These are phyloP conservation scores for Trichoderma brevicompactum DNA, from an alignment of 2,329 filamentous ascomycete species.

Conservation along the genomic window DNA sequence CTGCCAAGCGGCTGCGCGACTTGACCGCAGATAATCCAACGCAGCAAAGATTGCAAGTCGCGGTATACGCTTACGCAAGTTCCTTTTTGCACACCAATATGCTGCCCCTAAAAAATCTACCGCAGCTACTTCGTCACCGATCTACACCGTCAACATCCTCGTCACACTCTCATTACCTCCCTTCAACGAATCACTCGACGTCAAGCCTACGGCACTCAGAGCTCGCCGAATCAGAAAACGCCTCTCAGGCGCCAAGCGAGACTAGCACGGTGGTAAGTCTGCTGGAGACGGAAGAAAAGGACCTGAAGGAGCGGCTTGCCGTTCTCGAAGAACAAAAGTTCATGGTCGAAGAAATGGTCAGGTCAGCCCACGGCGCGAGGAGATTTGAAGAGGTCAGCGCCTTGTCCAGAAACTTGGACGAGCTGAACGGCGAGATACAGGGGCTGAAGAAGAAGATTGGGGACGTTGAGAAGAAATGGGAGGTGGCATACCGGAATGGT, in stretches of 20 bases:
- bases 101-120: slow-evolving; percentile 79
- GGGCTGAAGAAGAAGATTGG: slow-evolving; percentile 66
- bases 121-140: slow-evolving; percentile 62
- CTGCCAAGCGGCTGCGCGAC: slow-evolving; percentile 80
- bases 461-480: slow-evolving; percentile 65
- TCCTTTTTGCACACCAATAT: slow-evolving; percentile 87
- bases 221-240: slow-evolving; percentile 52
- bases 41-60: slow-evolving; percentile 76
- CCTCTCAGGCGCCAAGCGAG: slow-evolving; percentile 51
- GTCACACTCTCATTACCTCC: slow-evolving; percentile 40
- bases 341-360: slow-evolving; percentile 84
- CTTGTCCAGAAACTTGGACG: slow-evolving; percentile 77
- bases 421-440: slow-evolving; percentile 78
- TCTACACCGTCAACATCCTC: slow-evolving; percentile 40
- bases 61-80: slow-evolving; percentile 81
- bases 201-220: slow-evolving; percentile 54
- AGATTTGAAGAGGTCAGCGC: slow-evolving; percentile 87
- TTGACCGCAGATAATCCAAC: slow-evolving; percentile 72
- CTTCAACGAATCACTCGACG: slow-evolving; percentile 44
- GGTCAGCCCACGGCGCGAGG: slow-evolving; percentile 72
- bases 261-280: slow-evolving; percentile 58
- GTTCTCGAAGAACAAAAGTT: slow-evolving; percentile 91
- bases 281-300: slow-evolving; percentile 82
- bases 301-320: slow-evolving; percentile 76
- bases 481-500: slow-evolving; percentile 53